Percentiles rank a stretch among this genome's conserved stretches.
These are phyloP conservation scores for Helianthus tuberosus DNA, from an alignment of 129 eudicot species.

Conservation along the genomic window DNA sequence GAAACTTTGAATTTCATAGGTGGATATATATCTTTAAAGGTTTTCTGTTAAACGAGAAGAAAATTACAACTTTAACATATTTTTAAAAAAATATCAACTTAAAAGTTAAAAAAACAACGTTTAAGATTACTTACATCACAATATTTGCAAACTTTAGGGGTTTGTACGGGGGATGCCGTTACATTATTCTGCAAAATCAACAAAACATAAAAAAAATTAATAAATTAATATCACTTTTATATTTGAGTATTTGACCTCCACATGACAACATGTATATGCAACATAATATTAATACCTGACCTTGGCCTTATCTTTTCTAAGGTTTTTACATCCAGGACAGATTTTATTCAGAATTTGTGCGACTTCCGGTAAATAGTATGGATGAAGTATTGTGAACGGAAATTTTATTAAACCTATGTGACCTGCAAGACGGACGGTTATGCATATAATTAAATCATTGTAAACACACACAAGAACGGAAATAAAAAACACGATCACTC, in stretches of 20 bases:
- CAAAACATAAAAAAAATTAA: constrained; percentile 22
- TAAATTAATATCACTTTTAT: not conserved
- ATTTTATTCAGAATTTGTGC: constrained; percentile 73
- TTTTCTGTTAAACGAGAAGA: constrained; percentile 47
- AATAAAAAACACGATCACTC: not conserved
- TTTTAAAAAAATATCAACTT: constrained; percentile 3
- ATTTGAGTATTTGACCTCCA: constrained; percentile 3
- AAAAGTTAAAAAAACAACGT: not conserved
- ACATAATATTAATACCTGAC: constrained; percentile 68
- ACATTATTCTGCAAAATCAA: constrained; percentile 45
- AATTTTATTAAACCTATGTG: constrained; percentile 78
- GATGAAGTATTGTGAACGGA: constrained; percentile 76
- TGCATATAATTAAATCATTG: constrained; percentile 1
- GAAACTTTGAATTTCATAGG: constrained; percentile 63
- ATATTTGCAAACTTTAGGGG: constrained; percentile 53
- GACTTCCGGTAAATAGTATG: constrained; percentile 72
- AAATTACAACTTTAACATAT: not conserved
- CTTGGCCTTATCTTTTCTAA: constrained; percentile 53
- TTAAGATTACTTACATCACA: constrained; percentile 70
- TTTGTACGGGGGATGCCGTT: constrained; percentile 27
- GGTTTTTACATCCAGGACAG: constrained; percentile 83
- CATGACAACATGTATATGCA: constrained; percentile 1
- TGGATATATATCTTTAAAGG: constrained; percentile 50
- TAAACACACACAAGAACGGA: not conserved
- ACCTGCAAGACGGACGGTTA: constrained; percentile 48